Evolutionary conservation across 2,329 filamentous ascomycete species (phyloP).

Genomic region (Aureobasidium sp.): DNA sequence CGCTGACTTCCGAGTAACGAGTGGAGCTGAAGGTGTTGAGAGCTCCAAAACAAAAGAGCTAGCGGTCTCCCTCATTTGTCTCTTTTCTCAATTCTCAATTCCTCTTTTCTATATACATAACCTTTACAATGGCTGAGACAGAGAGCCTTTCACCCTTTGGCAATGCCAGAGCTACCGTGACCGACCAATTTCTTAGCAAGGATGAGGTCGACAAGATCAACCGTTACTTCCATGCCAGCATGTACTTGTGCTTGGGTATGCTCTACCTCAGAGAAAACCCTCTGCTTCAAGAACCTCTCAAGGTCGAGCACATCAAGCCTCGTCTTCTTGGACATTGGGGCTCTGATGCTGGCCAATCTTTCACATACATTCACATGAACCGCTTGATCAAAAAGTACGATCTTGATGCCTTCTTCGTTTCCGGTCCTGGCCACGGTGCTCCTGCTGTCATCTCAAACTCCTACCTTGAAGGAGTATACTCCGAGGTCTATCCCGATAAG

Average conservation of each 20-base stretch:
- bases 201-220: slow-evolving; percentile 64
- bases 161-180: slow-evolving; percentile 24
- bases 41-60: slow-evolving; percentile 11
- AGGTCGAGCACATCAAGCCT: slow-evolving; percentile 64
- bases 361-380: slow-evolving; percentile 78
- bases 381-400: slow-evolving; percentile 75
- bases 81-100: neutral
- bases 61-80: neutral
- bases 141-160: slow-evolving; percentile 16
- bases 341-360: slow-evolving; percentile 71
- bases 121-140: slow-evolving; percentile 3
- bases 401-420: slow-evolving; percentile 64
- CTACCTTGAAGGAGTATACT: slow-evolving; percentile 71
- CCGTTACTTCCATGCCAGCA: slow-evolving; percentile 65
- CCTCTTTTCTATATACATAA: neutral
- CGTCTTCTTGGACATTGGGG: slow-evolving; percentile 73
- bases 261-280: slow-evolving; percentile 71
- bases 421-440: slow-evolving; percentile 70
- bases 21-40: neutral
- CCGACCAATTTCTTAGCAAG: slow-evolving; percentile 49
- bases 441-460: slow-evolving; percentile 69
- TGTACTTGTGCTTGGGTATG: slow-evolving; percentile 74
- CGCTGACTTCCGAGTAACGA: neutral
- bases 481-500: slow-evolving; percentile 70
- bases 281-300: slow-evolving; percentile 62